Percentiles rank a stretch among this genome's conserved stretches.
Evolutionary conservation across 768 basidiomycete genomes (phyloP).

Genomic region (Phanerochaete sordida): DNA sequence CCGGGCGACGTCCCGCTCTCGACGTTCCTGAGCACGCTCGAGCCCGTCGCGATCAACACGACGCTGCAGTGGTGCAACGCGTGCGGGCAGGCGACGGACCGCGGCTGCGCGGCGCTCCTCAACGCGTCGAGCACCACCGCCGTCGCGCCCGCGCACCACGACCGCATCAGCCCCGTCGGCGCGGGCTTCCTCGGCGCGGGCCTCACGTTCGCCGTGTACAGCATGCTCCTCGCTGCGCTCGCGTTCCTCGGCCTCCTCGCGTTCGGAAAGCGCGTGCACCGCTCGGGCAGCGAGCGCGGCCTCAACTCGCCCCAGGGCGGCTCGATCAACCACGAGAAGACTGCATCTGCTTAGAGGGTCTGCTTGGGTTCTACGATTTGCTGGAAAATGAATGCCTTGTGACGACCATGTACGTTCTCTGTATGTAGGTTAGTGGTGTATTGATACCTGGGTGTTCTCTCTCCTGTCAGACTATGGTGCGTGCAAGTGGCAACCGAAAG

Average conservation of each 20-base stretch:
- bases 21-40: constrained; percentile 40
- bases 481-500: background rate
- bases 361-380: too few species aligned
- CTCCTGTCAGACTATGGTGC: background rate
- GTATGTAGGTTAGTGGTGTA: background rate
- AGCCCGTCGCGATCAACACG: constrained; percentile 47
- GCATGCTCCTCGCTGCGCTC: constrained; percentile 4
- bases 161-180: constrained; percentile 13
- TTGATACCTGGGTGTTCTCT: background rate
- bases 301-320: background rate
- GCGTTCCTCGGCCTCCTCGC: constrained; percentile 4
- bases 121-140: background rate
- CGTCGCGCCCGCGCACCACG: background rate
- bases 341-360: background rate
- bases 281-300: background rate
- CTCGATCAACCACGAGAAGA: background rate
- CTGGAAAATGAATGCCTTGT: too few species aligned
- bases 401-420: background rate
- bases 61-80: constrained; percentile 54
- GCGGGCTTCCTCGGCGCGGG: constrained; percentile 17
- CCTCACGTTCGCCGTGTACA: constrained; percentile 9
- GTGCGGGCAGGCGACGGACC: constrained; percentile 52
- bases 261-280: background rate
- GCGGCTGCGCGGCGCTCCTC: constrained; percentile 42
- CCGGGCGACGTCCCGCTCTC: constrained; percentile 50